These are phyloP conservation scores for Solanum boliviense DNA, from an alignment of 257 asterid genomes.

Conservation along the genomic window DNA sequence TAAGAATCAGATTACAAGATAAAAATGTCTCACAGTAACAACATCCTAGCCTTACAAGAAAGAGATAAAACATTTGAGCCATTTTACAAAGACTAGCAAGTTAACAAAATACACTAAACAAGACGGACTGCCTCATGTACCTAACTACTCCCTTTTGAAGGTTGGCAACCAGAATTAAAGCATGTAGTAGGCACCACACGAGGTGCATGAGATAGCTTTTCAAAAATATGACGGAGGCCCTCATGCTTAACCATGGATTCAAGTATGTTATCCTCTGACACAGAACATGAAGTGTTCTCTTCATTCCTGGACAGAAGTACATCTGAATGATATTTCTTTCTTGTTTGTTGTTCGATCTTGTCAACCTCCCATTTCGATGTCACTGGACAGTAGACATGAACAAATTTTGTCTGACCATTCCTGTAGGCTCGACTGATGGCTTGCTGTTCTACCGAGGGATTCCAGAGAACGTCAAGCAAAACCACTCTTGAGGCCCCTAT, in stretches of 20 bases:
- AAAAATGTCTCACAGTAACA: not conserved
- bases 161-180: not conserved
- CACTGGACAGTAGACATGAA: constrained; percentile 54
- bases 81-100: not conserved
- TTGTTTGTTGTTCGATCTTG: constrained; percentile 15
- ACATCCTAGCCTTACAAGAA: not conserved
- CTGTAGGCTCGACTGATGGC: constrained; percentile 73
- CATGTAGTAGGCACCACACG: not conserved
- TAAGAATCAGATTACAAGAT: not conserved
- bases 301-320: constrained; percentile 31
- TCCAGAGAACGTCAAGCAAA: constrained; percentile 69
- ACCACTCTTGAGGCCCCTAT: constrained; percentile 84
- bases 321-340: constrained; percentile 38
- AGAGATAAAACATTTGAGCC: not conserved
- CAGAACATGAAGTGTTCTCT: not conserved
- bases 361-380: constrained; percentile 33
- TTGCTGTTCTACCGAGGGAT: constrained; percentile 58
- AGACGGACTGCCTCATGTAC: not conserved
- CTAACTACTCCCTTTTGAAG: not conserved
- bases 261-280: constrained; percentile 33
- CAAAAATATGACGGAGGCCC: constrained; percentile 17
- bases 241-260: constrained; percentile 35
- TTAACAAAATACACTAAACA: not conserved
- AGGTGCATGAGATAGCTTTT: constrained; percentile 2
- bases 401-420: constrained; percentile 58